Percentiles rank a stretch among this genome's conserved stretches.
These are phyloP conservation scores for Paramecium sonneborni DNA, from an alignment of 73 alveolate genomes.

Conservation along the genomic window DNA sequence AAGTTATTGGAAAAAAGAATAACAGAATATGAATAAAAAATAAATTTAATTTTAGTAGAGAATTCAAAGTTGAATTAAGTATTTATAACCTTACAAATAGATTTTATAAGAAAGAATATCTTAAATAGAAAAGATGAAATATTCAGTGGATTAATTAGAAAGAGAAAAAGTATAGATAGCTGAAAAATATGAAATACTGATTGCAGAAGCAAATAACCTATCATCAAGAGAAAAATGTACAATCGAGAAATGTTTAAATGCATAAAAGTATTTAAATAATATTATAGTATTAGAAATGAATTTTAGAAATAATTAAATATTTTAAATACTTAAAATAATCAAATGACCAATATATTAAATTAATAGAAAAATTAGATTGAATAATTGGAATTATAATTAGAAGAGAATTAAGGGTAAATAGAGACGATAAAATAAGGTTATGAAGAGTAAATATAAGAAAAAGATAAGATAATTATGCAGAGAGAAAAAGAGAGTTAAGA, in stretches of 20 bases:
- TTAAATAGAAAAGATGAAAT: neutral
- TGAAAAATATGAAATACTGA: neutral
- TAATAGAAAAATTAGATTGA: neutral
- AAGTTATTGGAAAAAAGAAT: neutral
- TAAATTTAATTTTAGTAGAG: constrained; percentile 1
- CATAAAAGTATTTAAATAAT: neutral
- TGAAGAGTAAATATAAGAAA: neutral
- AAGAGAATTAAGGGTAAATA: neutral
- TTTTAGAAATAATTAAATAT: neutral
- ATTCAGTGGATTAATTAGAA: neutral
- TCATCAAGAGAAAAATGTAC: constrained; percentile 1
- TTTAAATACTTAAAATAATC: neutral
- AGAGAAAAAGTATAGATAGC: neutral
- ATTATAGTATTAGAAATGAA: neutral
- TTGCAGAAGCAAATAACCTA: neutral
- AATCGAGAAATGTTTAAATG: neutral
- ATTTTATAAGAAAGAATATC: neutral
- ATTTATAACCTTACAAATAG: neutral
- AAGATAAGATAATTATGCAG: neutral
- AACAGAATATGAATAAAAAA: neutral
- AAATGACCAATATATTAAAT: neutral
- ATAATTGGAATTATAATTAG: constrained; percentile 24
- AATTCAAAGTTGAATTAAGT: constrained; percentile 35
- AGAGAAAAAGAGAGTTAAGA: constrained; percentile 14
- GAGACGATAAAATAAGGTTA: neutral